Conservation (phyloP, 140 eudicot species). For the Erigeron philadelphicus region DNA sequence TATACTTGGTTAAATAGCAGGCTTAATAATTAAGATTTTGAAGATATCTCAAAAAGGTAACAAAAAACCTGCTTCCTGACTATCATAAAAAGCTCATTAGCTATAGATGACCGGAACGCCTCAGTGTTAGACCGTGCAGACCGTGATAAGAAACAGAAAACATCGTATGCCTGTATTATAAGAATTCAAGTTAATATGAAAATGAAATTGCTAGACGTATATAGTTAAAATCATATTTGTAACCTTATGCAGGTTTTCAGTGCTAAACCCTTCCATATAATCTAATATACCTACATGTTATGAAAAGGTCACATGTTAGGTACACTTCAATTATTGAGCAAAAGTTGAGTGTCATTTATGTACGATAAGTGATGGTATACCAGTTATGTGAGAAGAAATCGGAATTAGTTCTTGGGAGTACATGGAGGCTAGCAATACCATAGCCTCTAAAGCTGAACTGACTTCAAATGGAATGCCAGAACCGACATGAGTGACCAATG, state of each 20-base stretch:
- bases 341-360: conserved; percentile 1
- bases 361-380: conserved; percentile 31
- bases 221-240: conserved; percentile 9
- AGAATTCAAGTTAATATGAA: conserved; percentile 12
- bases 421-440: conserved; percentile 65
- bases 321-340: conserved; percentile 18
- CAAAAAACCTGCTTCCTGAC: conserved; percentile 64
- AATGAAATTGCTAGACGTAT: conserved; percentile 4
- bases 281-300: conserved; percentile 59
- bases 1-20: not conserved
- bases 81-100: conserved; percentile 76
- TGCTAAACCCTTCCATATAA: conserved; percentile 67
- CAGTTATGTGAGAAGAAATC: conserved; percentile 65
- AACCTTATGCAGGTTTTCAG: conserved; percentile 77
- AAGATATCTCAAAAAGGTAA: not conserved
- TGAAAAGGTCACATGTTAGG: conserved; percentile 16
- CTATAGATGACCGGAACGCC: conserved; percentile 49
- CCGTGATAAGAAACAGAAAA: conserved; percentile 57
- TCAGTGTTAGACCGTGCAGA: conserved; percentile 48
- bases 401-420: conserved; percentile 60
- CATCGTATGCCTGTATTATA: conserved; percentile 57
- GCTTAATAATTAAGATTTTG: not conserved
- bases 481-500: conserved; percentile 76
- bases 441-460: conserved; percentile 67
- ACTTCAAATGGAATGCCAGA: conserved; percentile 64